Evolutionary conservation across 2,329 filamentous ascomycete genomes (phyloP), one percentile per base, ranked within the genome.

Genomic region (Bipolaris victoriae): DNA sequence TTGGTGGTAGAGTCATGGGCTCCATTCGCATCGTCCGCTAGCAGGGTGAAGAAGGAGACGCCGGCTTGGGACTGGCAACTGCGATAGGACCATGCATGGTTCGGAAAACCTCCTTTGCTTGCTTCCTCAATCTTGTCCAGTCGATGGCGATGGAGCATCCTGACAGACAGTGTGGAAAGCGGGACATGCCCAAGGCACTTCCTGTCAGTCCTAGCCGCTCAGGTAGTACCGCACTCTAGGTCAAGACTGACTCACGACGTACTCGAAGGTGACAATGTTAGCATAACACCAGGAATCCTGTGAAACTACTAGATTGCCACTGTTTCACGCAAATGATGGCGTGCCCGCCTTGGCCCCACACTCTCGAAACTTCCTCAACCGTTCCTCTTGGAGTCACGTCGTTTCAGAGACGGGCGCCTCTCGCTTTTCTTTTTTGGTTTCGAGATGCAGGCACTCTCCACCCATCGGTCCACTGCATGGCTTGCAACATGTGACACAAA

Each of bases 251-350:
- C 35, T 39, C 33, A 24, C 33, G 3, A 26, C 35, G 22, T 13
- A 31, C 29, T 31, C 22, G 37, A 7, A 6, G 16, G 48, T 40
- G 47, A 22, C 48, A 18, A 35, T 26, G 31, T 45, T 18, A 26
- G 55, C 35, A 20, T 45, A 20, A 40, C 50, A 54, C 18, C 18
- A 49, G 47, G 37, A 45, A 59, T 46, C 52, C 49, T 52, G 49
- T 50, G 22, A 49, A 59, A 26, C 57, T 62, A 54, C 58, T 52
- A 67, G 51, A 56, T 57, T 62, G 52, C 57, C 16, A 52, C n/a
- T 44, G 67, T 69, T 69, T 69, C 67, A 68, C 45, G 60, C 62
- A 65, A 51, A 68, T 66, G 57, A 67, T 52, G 48, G 10, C 49
- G 46, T 37, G 40, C 49, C 55, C 41, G 43, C 46, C 37, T 37